Evolutionary conservation across 2,329 filamentous ascomycete species (phyloP).

Genomic region (Ceratocystis colombiana): DNA sequence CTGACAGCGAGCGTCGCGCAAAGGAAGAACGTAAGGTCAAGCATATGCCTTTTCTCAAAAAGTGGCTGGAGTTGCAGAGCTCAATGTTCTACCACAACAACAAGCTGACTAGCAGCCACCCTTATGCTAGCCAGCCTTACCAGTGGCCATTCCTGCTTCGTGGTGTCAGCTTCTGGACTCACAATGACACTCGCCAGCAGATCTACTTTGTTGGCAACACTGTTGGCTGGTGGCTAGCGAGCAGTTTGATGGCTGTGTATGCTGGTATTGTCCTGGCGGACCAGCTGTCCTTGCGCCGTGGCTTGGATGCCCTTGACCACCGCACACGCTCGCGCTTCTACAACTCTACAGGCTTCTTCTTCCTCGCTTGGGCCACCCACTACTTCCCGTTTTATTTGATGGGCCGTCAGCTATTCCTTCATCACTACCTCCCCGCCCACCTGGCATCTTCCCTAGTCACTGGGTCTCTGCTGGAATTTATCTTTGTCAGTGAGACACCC

Average conservation of each 20-base stretch:
- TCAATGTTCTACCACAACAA: slow-evolving; percentile 99
- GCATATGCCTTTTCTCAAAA: slow-evolving; percentile 74
- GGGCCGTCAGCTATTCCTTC: slow-evolving; percentile 94
- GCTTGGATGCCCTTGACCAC: slow-evolving; percentile 82
- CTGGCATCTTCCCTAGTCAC: slow-evolving; percentile 83
- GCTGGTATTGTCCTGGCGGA: slow-evolving; percentile 85
- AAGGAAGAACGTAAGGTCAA: slow-evolving; percentile 74
- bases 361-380: slow-evolving; percentile 93
- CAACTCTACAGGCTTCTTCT: slow-evolving; percentile 98
- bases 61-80: slow-evolving; percentile 92
- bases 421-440: slow-evolving; percentile 94
- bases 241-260: slow-evolving; percentile 84
- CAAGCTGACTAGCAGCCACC: slow-evolving; percentile 91
- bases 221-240: slow-evolving; percentile 92
- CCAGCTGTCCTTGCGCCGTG: slow-evolving; percentile 84
- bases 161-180: slow-evolving; percentile 98
- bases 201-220: slow-evolving; percentile 99
- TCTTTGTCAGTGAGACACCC: slow-evolving; percentile 69
- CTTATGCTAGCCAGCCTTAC: slow-evolving; percentile 87
- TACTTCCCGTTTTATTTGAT: slow-evolving; percentile 97
- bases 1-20: slow-evolving; percentile 60
- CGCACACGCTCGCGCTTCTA: slow-evolving; percentile 93
- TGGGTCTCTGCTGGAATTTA: slow-evolving; percentile 84
- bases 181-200: slow-evolving; percentile 86
- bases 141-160: slow-evolving; percentile 97